phyloP scores from a whole-genome alignment of 1,139 yeast genomes.

The Yamadazyma membranifaciens region DNA sequence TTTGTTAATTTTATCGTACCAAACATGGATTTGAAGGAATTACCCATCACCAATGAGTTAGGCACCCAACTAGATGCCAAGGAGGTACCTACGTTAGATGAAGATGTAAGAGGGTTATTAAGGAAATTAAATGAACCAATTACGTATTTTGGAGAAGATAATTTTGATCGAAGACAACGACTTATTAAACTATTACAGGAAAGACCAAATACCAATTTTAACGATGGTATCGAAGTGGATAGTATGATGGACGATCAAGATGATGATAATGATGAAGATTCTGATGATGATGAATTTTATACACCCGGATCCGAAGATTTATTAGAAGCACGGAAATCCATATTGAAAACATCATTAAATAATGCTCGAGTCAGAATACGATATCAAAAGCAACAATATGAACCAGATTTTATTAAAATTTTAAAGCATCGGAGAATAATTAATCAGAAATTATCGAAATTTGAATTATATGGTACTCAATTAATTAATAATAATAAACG shows the following conservation, averaged over 20 bases:
- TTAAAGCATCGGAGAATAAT: constrained; percentile 47
- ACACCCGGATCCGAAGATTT: constrained; percentile 74
- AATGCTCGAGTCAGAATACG: constrained; percentile 44
- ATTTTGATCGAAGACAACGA: constrained; percentile 59
- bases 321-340: constrained; percentile 47
- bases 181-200: constrained; percentile 30
- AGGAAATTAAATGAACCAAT: constrained; percentile 57
- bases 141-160: constrained; percentile 60
- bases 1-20: not conserved
- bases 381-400: constrained; percentile 19
- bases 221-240: constrained; percentile 4
- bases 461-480: constrained; percentile 67
- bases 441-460: constrained; percentile 32
- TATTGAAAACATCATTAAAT: constrained; percentile 52
- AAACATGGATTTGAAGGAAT: constrained; percentile 20
- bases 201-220: constrained; percentile 9
- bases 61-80: not conserved
- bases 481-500: constrained; percentile 55
- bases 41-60: constrained; percentile 26
- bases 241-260: constrained; percentile 48
- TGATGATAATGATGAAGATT: constrained; percentile 61
- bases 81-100: constrained; percentile 57
- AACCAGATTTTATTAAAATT: constrained; percentile 25
- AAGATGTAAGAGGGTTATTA: constrained; percentile 51
- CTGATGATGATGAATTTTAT: constrained; percentile 70